Percentiles rank a stretch among this genome's conserved stretches.
phyloP scores from a whole-genome alignment of 257 asterid genomes.

The Fraxinus americana region DNA sequence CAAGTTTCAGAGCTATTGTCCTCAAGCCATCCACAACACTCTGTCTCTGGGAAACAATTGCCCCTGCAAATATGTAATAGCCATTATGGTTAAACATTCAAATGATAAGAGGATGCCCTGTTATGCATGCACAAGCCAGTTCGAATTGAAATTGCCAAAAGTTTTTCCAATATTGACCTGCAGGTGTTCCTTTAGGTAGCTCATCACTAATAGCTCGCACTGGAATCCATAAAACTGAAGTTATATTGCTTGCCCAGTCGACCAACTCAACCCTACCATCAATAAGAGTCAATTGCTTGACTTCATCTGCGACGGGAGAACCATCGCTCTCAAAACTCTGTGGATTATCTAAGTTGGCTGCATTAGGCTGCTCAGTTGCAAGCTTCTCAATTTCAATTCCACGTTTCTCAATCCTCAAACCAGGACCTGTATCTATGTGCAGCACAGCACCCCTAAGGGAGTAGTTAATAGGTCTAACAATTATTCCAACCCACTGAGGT shows the following conservation, averaged over 20 bases:
- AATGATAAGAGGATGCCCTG: constrained; percentile 10
- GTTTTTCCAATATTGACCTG: constrained; percentile 53
- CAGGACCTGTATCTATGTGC: constrained; percentile 93
- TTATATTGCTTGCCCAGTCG: constrained; percentile 80
- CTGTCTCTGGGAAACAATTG: constrained; percentile 65
- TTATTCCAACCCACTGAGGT: constrained; percentile 90
- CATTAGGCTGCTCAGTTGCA: constrained; percentile 36
- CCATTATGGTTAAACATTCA: constrained; percentile 18
- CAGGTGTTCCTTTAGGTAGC: constrained; percentile 78
- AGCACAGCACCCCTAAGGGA: constrained; percentile 87
- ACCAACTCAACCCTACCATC: constrained; percentile 77
- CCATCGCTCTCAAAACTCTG: constrained; percentile 25
- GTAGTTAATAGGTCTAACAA: constrained; percentile 74
- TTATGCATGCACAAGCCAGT: neutral
- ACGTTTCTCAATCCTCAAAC: constrained; percentile 78
- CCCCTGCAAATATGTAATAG: constrained; percentile 47
- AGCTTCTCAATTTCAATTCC: constrained; percentile 80
- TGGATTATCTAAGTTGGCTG: constrained; percentile 27
- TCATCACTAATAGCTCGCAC: constrained; percentile 75
- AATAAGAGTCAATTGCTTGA: constrained; percentile 54
- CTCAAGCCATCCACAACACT: constrained; percentile 92
- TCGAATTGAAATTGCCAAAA: constrained; percentile 13
- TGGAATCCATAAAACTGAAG: constrained; percentile 88
- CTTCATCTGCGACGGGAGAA: constrained; percentile 46
- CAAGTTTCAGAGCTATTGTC: constrained; percentile 94